These are phyloP conservation scores for Trichoderma sp. DNA, from an alignment of 2,329 filamentous ascomycete genomes.

Conservation along the genomic window DNA sequence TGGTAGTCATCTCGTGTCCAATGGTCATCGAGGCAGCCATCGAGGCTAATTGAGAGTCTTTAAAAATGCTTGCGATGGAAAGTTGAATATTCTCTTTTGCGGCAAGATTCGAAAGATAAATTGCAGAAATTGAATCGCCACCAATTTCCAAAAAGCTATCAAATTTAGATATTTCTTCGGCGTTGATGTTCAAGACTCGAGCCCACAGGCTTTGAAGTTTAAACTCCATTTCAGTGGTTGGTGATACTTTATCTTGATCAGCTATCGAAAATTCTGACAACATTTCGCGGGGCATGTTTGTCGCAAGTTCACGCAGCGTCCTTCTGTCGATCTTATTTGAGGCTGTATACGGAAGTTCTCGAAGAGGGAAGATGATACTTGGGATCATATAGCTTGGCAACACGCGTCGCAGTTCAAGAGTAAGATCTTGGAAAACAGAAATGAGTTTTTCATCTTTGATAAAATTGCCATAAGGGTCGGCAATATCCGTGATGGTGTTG, in stretches of 20 bases:
- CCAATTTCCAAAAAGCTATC: conserved; percentile 44
- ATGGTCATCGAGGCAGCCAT: neutral
- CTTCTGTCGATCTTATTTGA: conserved; percentile 22
- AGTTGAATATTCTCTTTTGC: neutral
- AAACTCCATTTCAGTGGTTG: neutral
- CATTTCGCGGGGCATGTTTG: neutral
- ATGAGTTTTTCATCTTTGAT: neutral
- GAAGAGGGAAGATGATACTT: conserved; percentile 7
- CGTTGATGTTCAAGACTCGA: neutral
- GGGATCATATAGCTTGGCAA: conserved; percentile 24
- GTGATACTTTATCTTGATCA: neutral
- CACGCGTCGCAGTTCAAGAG: neutral
- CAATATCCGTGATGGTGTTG: neutral
- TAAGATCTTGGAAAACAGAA: neutral
- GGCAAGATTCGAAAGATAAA: neutral
- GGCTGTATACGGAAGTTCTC: conserved; percentile 4
- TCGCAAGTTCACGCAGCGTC: neutral
- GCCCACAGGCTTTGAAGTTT: conserved; percentile 11
- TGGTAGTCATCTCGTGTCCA: neutral
- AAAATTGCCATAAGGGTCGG: neutral
- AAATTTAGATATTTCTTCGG: neutral
- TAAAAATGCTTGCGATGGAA: neutral
- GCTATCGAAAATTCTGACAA: neutral
- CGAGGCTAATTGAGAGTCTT: neutral
- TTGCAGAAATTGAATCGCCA: conserved; percentile 42